Conservation (phyloP, 1,139 yeast species). For the Sugiyamaella paludigena region DNA sequence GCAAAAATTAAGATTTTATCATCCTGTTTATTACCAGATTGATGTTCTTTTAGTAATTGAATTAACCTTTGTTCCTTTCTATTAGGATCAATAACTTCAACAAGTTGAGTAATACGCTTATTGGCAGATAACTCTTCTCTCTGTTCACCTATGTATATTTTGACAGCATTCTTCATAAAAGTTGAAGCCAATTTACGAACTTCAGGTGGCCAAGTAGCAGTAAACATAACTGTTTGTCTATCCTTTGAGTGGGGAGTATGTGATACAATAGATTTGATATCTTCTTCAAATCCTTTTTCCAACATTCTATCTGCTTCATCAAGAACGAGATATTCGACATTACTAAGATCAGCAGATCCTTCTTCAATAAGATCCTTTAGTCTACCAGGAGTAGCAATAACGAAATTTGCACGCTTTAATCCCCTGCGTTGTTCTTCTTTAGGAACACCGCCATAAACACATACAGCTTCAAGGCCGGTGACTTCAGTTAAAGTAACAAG, state of each 20-base stretch:
- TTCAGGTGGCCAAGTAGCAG: slow-evolving; percentile 89
- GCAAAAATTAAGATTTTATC: slow-evolving; percentile 92
- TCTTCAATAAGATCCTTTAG: slow-evolving; percentile 87
- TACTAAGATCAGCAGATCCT: slow-evolving; percentile 69
- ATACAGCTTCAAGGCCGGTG: slow-evolving; percentile 67
- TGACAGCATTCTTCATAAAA: slow-evolving; percentile 80
- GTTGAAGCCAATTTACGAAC: slow-evolving; percentile 87
- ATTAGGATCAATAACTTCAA: slow-evolving; percentile 85
- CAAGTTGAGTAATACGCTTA: slow-evolving; percentile 87
- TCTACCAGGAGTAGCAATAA: slow-evolving; percentile 97
- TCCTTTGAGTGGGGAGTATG: slow-evolving; percentile 41
- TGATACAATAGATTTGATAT: slow-evolving; percentile 76
- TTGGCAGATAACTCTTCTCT: slow-evolving; percentile 92
- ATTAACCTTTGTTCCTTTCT: slow-evolving; percentile 76
- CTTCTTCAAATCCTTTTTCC: slow-evolving; percentile 96
- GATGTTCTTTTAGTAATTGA: slow-evolving; percentile 71
- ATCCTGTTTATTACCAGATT: slow-evolving; percentile 55
- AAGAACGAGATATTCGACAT: slow-evolving; percentile 74
- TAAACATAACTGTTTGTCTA: slow-evolving; percentile 85
- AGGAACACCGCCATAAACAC: slow-evolving; percentile 96
- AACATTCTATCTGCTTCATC: slow-evolving; percentile 99
- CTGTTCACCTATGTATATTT: slow-evolving; percentile 81
- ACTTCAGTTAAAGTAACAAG: slow-evolving; percentile 62
- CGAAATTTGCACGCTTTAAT: slow-evolving; percentile 64
- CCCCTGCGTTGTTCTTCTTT: slow-evolving; percentile 83